Conservation (phyloP, 202 grass and related monocot genomes). For the Bolboschoenoplectus hybrid region DNA sequence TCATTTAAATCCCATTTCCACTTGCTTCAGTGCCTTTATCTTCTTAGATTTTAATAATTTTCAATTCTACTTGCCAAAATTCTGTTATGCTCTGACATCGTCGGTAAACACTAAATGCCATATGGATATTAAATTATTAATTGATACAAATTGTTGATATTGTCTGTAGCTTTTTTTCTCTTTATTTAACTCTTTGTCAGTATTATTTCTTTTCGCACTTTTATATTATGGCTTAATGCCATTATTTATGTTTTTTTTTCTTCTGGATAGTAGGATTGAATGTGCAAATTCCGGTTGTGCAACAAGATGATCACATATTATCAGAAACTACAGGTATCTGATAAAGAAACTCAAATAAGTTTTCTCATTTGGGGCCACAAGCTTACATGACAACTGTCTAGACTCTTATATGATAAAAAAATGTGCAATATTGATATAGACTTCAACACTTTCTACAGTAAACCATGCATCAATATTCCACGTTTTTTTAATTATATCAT, state of each 20-base stretch:
- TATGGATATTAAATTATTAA: conserved; percentile 9
- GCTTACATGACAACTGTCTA: too few species aligned
- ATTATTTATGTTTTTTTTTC: neutral
- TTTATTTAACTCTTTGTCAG: neutral
- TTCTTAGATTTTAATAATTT: neutral
- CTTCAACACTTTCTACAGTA: too few species aligned
- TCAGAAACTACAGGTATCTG: conserved; percentile 22
- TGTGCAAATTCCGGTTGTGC: neutral
- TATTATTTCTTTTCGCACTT: neutral
- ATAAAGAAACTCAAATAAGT: neutral
- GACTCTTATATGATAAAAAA: too few species aligned
- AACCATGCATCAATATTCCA: too few species aligned
- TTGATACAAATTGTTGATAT: conserved; percentile 8
- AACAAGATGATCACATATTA: neutral
- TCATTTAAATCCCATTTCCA: too few species aligned
- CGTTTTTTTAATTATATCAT: too few species aligned
- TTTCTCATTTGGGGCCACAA: neutral
- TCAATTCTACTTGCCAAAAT: neutral
- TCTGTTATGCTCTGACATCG: neutral
- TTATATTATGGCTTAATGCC: neutral
- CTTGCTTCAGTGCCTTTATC: neutral
- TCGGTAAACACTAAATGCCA: neutral
- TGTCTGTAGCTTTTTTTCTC: neutral
- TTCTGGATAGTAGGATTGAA: neutral
- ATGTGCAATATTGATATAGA: too few species aligned